Conservation (phyloP, 768 basidiomycete species). For the Naganishia vaughanmartiniae region DNA sequence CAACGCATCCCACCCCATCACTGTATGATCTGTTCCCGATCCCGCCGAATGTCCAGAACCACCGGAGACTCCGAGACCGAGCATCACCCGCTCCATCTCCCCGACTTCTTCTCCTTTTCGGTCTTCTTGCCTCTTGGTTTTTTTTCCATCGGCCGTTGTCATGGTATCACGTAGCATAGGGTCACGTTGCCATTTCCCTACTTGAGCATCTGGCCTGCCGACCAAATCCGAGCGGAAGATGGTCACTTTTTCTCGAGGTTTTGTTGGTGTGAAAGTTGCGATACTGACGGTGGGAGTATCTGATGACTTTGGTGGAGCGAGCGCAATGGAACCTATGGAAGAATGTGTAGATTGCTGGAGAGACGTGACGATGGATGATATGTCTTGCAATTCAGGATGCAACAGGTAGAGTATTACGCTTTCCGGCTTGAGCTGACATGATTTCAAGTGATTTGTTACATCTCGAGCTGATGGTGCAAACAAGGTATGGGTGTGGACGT, state of each 20-base stretch:
- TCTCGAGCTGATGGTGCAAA: neutral
- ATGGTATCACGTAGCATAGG: conserved; percentile 2
- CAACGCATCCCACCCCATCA: conserved; percentile 27
- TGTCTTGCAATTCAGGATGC: conserved; percentile 25
- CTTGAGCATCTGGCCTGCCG: conserved; percentile 17
- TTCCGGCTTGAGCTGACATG: neutral
- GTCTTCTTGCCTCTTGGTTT: conserved; percentile 18
- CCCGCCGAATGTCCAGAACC: conserved; percentile 8
- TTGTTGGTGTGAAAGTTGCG: conserved; percentile 29
- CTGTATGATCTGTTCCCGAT: conserved; percentile 16
- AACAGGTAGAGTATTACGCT: conserved; percentile 21
- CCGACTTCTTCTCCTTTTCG: conserved; percentile 30
- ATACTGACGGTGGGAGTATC: conserved; percentile 20
- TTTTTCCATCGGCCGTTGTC: conserved; percentile 1
- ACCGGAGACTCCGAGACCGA: conserved; percentile 5
- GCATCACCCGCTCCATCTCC: conserved; percentile 26
- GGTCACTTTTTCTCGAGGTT: conserved; percentile 5
- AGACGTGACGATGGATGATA: conserved; percentile 18
- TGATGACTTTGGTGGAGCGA: neutral
- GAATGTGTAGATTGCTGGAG: conserved; percentile 4
- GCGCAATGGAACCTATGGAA: conserved; percentile 27
- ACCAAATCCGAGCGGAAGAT: conserved; percentile 26
- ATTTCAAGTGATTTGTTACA: conserved; percentile 8
- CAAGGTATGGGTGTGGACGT: conserved; percentile 12
- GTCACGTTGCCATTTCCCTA: conserved; percentile 29